Evolutionary conservation across 305 asterid species (phyloP).

Genomic region (Fraxinus sp.): DNA sequence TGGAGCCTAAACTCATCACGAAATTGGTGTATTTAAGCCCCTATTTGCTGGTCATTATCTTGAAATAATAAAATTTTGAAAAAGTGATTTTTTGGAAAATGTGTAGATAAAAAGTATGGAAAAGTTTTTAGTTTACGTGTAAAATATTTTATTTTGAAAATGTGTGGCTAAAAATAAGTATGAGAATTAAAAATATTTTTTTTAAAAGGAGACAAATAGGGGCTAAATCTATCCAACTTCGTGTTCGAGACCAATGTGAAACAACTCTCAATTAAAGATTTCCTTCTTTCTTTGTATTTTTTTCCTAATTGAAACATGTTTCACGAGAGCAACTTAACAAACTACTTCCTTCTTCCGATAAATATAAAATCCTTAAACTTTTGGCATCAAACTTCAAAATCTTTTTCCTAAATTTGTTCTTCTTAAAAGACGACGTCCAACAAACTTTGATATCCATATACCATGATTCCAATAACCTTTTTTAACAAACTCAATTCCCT

Average conservation of each 20-base stretch:
- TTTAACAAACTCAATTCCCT: neutral
- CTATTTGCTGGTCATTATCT: neutral
- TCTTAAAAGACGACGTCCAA: neutral
- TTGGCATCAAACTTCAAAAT: neutral
- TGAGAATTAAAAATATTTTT: too few relatives aligned
- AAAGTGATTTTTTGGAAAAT: neutral
- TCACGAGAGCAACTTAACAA: neutral
- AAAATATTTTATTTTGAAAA: too few relatives aligned
- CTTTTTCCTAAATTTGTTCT: neutral
- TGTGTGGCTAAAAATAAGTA: too few relatives aligned
- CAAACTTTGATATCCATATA: neutral
- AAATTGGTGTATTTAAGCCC: neutral
- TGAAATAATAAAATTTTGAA: neutral
- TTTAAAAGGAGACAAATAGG: too few relatives aligned
- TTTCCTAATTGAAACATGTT: neutral
- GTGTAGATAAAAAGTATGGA: too few relatives aligned
- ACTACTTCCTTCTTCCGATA: neutral
- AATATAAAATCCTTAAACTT: neutral
- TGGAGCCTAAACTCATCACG: neutral
- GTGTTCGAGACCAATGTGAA: neutral
- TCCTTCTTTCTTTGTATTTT: neutral
- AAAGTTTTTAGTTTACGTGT: too few relatives aligned
- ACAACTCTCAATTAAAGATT: neutral
- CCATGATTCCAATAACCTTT: neutral
- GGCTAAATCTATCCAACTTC: neutral